Evolutionary conservation across 805 yeast genomes (phyloP).

Genomic region (Saccharomyces eubayanus): DNA sequence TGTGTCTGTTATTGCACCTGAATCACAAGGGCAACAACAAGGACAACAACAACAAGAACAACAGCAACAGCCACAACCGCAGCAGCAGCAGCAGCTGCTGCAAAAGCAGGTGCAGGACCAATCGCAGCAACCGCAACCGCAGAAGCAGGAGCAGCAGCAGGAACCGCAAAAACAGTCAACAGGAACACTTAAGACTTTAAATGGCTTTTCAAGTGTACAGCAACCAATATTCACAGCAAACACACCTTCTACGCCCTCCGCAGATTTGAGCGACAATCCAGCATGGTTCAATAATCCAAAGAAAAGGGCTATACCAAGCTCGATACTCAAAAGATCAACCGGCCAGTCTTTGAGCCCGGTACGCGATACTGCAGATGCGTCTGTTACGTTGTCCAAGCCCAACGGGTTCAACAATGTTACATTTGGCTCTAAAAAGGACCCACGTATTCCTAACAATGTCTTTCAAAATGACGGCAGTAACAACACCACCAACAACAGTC

Average conservation of each 20-base stretch:
- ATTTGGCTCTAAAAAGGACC: constrained; percentile 32
- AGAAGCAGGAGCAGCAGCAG: constrained; percentile 5
- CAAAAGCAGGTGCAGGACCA: constrained; percentile 1
- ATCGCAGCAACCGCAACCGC: background rate
- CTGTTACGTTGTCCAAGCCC: background rate
- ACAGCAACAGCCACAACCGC: constrained; percentile 1
- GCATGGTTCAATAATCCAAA: constrained; percentile 38
- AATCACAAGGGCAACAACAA: constrained; percentile 21
- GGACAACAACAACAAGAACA: background rate
- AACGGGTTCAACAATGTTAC: constrained; percentile 32
- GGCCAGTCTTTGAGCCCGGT: background rate
- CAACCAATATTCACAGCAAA: constrained; percentile 1
- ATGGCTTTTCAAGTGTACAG: constrained; percentile 1
- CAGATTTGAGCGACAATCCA: constrained; percentile 17
- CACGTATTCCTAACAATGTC: constrained; percentile 6
- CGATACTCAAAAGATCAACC: constrained; percentile 36
- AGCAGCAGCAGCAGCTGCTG: background rate
- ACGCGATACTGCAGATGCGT: constrained; percentile 2
- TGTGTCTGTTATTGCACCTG: constrained; percentile 15
- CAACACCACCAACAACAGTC: constrained; percentile 16
- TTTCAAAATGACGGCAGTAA: constrained; percentile 2
- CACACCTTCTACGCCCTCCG: constrained; percentile 1
- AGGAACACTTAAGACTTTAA: background rate
- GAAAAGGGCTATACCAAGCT: constrained; percentile 41
- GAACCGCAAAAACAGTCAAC: constrained; percentile 9